Evolutionary conservation across 371 early-diverging fungal genomes (phyloP), one percentile per base, ranked within the genome.

Genomic region (Haplosporangium sp.): DNA sequence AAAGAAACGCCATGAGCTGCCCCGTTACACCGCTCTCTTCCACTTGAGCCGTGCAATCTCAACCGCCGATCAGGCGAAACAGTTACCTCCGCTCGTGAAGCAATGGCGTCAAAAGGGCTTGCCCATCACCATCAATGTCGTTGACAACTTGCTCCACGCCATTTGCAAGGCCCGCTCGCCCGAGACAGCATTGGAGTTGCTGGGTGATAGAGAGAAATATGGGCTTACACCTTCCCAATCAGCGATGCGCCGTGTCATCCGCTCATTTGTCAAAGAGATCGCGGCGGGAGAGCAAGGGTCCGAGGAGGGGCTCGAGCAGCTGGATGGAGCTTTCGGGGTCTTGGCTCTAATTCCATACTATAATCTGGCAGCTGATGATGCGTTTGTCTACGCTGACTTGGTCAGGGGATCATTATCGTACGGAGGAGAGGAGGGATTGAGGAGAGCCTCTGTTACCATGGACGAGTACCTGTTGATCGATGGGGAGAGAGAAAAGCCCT

Each of bases 31-130:
- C 4, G 52, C 75, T 21, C 57, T 81, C 12, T 58, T 38, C 41
- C 71, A 81, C 37, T 55, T 81, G 47, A n/a, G 56, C 13, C 20
- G 48, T 52, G n/a, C 52, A 8, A 20, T 74, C 41, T 57, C 70
- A 5, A 71, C 64, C 38, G 54, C 46, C 48, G 73, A 73, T 5
- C 73, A 79, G 55, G 75, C 72, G 29, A 43, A 59, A 47, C 55
- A 50, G 20, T 20, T 84, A 29, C 83, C 85, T 2, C 36, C 58
- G 18, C 46, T 73, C 6, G 68, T 84, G 12, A 77, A 76, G 38
- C 83, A 84, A 55, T 84, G 85, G 85, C 82, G 85, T 21, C 71
- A 57, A 51, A 69, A 63, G 43, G 73, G 53, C 9, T 56, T 84
- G 1, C 85, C 82, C n/a, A 61, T 83, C 60, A 60, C 79, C 3